Conservation (phyloP, 2,329 filamentous ascomycete species). For the Ophiostoma sp. region DNA sequence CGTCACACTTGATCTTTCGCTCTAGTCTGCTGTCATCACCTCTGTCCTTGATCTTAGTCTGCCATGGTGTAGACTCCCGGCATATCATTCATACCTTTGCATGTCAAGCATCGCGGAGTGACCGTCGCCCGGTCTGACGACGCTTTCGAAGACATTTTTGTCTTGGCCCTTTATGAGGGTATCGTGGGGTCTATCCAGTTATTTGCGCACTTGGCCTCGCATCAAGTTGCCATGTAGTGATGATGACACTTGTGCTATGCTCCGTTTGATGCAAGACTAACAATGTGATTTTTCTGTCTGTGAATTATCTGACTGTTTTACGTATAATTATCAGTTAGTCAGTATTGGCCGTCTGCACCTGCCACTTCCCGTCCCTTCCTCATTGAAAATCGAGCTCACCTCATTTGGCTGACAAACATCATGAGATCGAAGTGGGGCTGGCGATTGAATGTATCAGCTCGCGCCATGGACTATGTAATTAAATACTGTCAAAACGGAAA, state of each 20-base stretch:
- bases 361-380: background rate
- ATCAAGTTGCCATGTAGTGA: background rate
- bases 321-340: no score
- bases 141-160: background rate
- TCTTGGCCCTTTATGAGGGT: background rate
- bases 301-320: background rate
- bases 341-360: background rate
- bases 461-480: no score
- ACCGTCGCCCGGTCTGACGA: background rate
- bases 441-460: no score
- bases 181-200: background rate
- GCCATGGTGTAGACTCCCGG: background rate
- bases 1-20: conserved; percentile 25
- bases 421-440: background rate
- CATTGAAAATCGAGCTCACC: background rate
- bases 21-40: conserved; percentile 17
- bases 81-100: background rate
- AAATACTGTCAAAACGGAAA: background rate
- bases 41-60: background rate
- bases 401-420: background rate
- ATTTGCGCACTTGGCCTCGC: background rate
- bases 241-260: background rate
- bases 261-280: background rate
- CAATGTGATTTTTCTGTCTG: background rate
- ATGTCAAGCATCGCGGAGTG: background rate